Conservation (phyloP, 2,329 filamentous ascomycete genomes). For the Chaetomium olivaceum region DNA sequence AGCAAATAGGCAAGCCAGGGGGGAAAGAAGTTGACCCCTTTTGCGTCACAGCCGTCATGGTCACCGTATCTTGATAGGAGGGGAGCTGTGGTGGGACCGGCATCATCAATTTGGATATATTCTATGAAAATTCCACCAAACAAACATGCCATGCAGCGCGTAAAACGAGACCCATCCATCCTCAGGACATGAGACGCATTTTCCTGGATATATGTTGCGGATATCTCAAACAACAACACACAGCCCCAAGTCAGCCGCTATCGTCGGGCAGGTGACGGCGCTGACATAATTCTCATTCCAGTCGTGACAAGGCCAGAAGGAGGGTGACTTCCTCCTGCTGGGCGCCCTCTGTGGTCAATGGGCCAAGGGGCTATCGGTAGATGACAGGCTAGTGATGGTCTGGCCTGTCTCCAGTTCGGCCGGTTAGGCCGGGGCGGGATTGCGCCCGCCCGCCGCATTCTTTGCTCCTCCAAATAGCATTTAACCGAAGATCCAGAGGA, state of each 20-base stretch:
- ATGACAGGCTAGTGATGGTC: conserved; percentile 8
- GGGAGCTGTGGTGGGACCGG: neutral
- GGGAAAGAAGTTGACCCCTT: neutral
- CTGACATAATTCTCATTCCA: conserved; percentile 21
- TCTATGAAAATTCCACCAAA: conserved; percentile 10
- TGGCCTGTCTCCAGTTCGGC: conserved; percentile 1
- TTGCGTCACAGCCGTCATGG: neutral
- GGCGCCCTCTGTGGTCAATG: conserved; percentile 14
- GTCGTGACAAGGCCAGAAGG: conserved; percentile 20
- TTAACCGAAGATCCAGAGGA: conserved; percentile 61
- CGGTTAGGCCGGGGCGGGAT: conserved; percentile 7
- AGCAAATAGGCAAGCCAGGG: neutral
- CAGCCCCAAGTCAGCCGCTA: neutral
- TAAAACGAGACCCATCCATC: conserved; percentile 4
- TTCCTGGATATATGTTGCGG: conserved; percentile 6
- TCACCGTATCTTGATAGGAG: neutral
- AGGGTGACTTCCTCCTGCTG: neutral
- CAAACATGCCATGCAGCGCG: conserved; percentile 19
- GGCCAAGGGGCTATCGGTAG: conserved; percentile 1
- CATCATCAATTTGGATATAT: neutral
- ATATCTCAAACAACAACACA: conserved; percentile 8
- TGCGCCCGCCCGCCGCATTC: conserved; percentile 6
- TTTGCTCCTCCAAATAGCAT: conserved; percentile 13
- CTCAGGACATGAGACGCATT: neutral
- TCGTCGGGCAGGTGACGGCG: conserved; percentile 8